Percentiles rank a stretch among this genome's conserved stretches.
Evolutionary conservation across 2,329 filamentous ascomycete genomes (phyloP).

Genomic region (Sodiomyces alkalinus): DNA sequence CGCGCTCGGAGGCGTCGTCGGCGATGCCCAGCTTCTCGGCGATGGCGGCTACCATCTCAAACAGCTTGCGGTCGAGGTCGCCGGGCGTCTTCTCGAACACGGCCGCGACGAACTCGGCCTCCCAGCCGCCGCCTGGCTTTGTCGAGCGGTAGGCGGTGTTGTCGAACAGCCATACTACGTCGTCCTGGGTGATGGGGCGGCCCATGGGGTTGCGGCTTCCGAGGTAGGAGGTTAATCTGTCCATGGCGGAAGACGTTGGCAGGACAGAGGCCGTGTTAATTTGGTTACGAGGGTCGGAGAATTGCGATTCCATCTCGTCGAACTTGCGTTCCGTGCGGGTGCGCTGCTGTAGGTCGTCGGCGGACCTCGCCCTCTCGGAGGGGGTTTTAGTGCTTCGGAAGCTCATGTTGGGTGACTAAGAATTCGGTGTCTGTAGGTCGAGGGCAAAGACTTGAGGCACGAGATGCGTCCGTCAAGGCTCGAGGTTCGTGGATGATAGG

Average conservation of each 20-base stretch:
- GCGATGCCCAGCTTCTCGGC: slow-evolving; percentile 53
- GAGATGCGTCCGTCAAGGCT: not conserved
- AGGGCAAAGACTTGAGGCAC: not conserved
- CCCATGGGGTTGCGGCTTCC: slow-evolving; percentile 41
- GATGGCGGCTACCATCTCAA: slow-evolving; percentile 54
- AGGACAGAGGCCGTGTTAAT: too few relatives aligned
- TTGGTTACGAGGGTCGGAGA: slow-evolving; percentile 24
- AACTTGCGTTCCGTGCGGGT: slow-evolving; percentile 34
- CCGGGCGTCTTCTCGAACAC: slow-evolving; percentile 62
- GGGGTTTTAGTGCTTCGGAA: slow-evolving; percentile 12
- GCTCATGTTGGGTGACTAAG: slow-evolving; percentile 1
- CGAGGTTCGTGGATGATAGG: not conserved
- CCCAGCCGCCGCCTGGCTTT: slow-evolving; percentile 45
- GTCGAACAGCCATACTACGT: slow-evolving; percentile 80
- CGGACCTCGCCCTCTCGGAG: too few relatives aligned
- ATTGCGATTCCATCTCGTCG: slow-evolving; percentile 30
- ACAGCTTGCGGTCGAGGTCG: slow-evolving; percentile 50
- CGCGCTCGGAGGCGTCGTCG: slow-evolving; percentile 39
- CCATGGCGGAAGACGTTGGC: slow-evolving; percentile 12
- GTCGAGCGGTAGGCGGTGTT: slow-evolving; percentile 81
- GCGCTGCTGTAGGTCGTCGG: slow-evolving; percentile 30
- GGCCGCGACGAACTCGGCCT: slow-evolving; percentile 69
- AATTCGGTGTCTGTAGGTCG: not conserved
- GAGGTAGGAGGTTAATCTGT: slow-evolving; percentile 32
- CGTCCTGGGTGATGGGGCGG: slow-evolving; percentile 42